These are phyloP conservation scores for Trichoderma afroharzianum DNA, from an alignment of 2,329 filamentous ascomycete genomes.

Conservation along the genomic window DNA sequence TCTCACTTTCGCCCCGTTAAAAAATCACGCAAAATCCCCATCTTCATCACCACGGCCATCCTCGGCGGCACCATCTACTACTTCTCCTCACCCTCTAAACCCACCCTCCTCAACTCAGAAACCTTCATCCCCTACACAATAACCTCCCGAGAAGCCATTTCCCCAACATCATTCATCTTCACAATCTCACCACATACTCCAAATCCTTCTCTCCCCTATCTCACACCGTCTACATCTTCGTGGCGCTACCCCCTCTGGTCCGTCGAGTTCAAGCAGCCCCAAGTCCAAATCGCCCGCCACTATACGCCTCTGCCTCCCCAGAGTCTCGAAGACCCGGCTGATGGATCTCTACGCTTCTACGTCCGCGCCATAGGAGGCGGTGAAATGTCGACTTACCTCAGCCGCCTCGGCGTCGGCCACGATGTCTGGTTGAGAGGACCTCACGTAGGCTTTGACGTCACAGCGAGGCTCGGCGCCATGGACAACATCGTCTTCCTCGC, in stretches of 20 bases:
- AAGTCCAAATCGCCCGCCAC: slow-evolving; percentile 84
- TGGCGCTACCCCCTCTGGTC: slow-evolving; percentile 68
- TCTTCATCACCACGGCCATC: slow-evolving; percentile 23
- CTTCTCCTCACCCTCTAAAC: slow-evolving; percentile 24
- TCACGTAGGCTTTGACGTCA: slow-evolving; percentile 60
- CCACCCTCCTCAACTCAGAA: slow-evolving; percentile 49
- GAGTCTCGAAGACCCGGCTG: slow-evolving; percentile 27
- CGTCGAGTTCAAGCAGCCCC: slow-evolving; percentile 90
- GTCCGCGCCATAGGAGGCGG: slow-evolving; percentile 75
- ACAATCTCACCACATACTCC: slow-evolving; percentile 49
- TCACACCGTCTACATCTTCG: slow-evolving; percentile 24
- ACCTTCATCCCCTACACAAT: slow-evolving; percentile 66
- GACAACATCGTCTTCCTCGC: slow-evolving; percentile 74
- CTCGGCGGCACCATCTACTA: slow-evolving; percentile 28
- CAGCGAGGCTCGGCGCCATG: slow-evolving; percentile 28
- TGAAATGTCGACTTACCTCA: slow-evolving; percentile 81
- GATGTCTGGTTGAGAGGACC: slow-evolving; percentile 76
- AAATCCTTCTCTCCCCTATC: slow-evolving; percentile 28
- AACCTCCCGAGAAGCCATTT: slow-evolving; percentile 57
- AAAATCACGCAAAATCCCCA: slow-evolving; percentile 24
- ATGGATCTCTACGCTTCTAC: slow-evolving; percentile 62
- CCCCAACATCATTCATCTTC: slow-evolving; percentile 65
- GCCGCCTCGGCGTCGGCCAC: slow-evolving; percentile 58
- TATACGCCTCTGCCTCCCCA: slow-evolving; percentile 80
- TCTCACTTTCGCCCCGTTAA: background rate